Percentiles rank a stretch among this genome's conserved stretches.
Conservation (phyloP, 768 basidiomycete genomes). For the Pisolithus orientalis region DNA sequence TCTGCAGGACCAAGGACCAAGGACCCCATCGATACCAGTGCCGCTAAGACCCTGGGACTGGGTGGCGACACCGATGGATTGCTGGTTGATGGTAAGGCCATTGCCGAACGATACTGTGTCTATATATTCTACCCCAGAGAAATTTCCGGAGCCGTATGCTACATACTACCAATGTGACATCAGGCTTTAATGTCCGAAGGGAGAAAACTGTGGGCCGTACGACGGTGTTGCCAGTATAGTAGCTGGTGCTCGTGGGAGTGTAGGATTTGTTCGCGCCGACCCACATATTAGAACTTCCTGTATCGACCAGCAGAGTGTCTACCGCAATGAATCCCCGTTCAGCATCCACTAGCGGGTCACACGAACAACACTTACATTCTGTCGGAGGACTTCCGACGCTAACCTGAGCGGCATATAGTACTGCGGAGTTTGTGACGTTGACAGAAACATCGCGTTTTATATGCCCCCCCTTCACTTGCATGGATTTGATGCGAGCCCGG, state of each 20-base stretch:
- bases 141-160: constrained; percentile 16
- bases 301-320: constrained; percentile 27
- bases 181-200: background rate
- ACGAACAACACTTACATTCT: constrained; percentile 14
- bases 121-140: constrained; percentile 13
- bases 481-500: constrained; percentile 12
- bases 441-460: constrained; percentile 6
- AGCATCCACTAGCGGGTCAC: background rate
- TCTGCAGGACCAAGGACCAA: constrained; percentile 30
- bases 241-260: constrained; percentile 10
- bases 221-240: constrained; percentile 13
- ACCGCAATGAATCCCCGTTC: background rate
- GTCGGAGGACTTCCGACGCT: constrained; percentile 21
- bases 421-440: constrained; percentile 12
- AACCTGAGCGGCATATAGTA: constrained; percentile 24
- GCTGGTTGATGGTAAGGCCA: constrained; percentile 15
- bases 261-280: constrained; percentile 21
- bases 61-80: constrained; percentile 34
- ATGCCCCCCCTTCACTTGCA: constrained; percentile 1
- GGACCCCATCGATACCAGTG: constrained; percentile 32
- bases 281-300: constrained; percentile 30
- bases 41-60: constrained; percentile 15
- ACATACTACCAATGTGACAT: constrained; percentile 2
- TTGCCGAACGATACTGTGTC: constrained; percentile 11
- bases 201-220: constrained; percentile 7